phyloP scores from a whole-genome alignment of 108 stramenopile genomes.

The Cyclotella kingstonii region DNA sequence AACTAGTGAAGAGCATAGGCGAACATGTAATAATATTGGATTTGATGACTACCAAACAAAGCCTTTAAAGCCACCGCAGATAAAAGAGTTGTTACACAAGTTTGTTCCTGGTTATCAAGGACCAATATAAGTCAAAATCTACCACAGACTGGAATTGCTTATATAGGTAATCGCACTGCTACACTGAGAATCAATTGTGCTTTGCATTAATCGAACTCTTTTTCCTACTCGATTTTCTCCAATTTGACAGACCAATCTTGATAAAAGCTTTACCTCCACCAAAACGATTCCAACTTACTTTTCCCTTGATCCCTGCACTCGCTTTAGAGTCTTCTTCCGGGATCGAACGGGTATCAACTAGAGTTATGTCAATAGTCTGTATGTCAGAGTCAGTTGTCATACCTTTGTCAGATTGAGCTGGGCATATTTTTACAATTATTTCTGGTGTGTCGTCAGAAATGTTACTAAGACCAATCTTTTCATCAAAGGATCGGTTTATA shows the following conservation, averaged over 20 bases:
- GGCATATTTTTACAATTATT: no score
- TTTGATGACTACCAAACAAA: slow-evolving; percentile 48
- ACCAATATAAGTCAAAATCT: background rate
- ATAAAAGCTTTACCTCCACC: no score
- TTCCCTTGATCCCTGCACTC: no score
- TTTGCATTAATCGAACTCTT: no score
- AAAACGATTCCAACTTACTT: no score
- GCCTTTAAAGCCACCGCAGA: slow-evolving; percentile 32
- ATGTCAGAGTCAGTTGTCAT: slow-evolving; percentile 1
- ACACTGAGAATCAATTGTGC: no score
- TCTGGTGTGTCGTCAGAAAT: background rate
- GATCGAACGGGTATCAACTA: background rate
- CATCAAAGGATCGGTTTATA: background rate
- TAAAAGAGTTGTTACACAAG: slow-evolving; percentile 28
- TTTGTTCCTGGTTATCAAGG: slow-evolving; percentile 21
- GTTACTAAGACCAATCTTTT: background rate
- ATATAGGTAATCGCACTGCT: no score
- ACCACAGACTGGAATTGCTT: no score
- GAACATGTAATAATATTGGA: slow-evolving; percentile 43
- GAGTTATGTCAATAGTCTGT: slow-evolving; percentile 11
- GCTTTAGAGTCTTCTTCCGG: background rate
- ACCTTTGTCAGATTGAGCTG: background rate
- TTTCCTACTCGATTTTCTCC: no score
- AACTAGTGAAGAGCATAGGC: slow-evolving; percentile 13
- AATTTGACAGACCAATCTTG: no score